Percentiles rank a stretch among this genome's conserved stretches.
phyloP scores from a whole-genome alignment of 169 alveolate species.

The Cryptosporidium parvum region DNA sequence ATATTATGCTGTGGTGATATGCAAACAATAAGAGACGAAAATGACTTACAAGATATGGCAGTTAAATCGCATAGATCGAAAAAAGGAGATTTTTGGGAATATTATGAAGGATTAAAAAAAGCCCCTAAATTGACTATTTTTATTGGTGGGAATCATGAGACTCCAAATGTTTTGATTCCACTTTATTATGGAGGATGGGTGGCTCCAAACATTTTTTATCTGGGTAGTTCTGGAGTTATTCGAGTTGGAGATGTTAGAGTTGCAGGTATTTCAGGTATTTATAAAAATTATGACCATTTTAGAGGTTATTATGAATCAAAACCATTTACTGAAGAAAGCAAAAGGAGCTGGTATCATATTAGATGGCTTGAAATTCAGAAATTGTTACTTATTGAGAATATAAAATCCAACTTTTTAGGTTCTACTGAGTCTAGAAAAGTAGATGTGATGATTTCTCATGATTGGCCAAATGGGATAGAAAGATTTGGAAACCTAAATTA shows the following conservation, averaged over 20 bases:
- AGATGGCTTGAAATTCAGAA: slow-evolving; percentile 92
- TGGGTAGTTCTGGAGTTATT: slow-evolving; percentile 95
- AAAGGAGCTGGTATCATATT: slow-evolving; percentile 89
- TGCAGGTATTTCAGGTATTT: slow-evolving; percentile 96
- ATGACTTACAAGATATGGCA: slow-evolving; percentile 90
- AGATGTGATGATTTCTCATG: slow-evolving; percentile 95
- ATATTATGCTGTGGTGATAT: slow-evolving; percentile 97
- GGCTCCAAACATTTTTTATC: slow-evolving; percentile 95
- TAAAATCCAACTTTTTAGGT: slow-evolving; percentile 73
- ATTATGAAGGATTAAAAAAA: slow-evolving; percentile 86
- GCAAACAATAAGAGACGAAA: slow-evolving; percentile 91
- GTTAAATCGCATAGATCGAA: slow-evolving; percentile 90
- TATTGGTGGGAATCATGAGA: slow-evolving; percentile 99
- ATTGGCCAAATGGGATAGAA: slow-evolving; percentile 95
- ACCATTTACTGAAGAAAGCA: slow-evolving; percentile 88
- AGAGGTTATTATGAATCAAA: slow-evolving; percentile 90
- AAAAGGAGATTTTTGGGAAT: slow-evolving; percentile 92
- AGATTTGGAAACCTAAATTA: slow-evolving; percentile 85
- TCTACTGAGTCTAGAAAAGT: slow-evolving; percentile 61
- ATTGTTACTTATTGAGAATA: slow-evolving; percentile 79
- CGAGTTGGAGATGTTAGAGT: slow-evolving; percentile 90
- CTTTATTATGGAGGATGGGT: slow-evolving; percentile 98
- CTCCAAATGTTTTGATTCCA: slow-evolving; percentile 92
- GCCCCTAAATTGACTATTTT: slow-evolving; percentile 95
- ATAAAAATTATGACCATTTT: slow-evolving; percentile 85